phyloP scores from a whole-genome alignment of 83 land plant genomes.

The Picea mariana region DNA sequence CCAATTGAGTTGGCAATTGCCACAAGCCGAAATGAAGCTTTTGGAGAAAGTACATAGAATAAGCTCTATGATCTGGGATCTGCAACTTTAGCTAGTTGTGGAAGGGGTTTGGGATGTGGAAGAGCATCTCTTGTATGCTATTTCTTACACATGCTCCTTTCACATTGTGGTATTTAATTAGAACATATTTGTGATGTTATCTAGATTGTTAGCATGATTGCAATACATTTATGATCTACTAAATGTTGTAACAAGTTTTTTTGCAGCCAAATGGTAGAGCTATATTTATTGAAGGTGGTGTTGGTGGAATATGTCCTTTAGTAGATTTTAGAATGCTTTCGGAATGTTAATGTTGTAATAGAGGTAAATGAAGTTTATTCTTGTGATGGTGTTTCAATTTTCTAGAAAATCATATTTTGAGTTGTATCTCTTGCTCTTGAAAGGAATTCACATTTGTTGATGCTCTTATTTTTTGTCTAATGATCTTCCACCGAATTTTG shows the following conservation, averaged over 20 bases:
- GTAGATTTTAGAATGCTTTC: conserved; percentile 72
- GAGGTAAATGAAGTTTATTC: conserved; percentile 48
- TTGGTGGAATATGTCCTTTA: conserved; percentile 83
- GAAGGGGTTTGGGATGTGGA: conserved; percentile 46
- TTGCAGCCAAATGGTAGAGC: conserved; percentile 93
- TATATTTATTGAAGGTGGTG: conserved; percentile 92
- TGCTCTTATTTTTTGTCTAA: not conserved
- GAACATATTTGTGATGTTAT: conserved; percentile 15
- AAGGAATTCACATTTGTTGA: not conserved
- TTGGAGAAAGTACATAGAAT: conserved; percentile 41
- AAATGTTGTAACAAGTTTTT: conserved; percentile 9
- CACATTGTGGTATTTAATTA: not conserved
- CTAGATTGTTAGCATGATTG: not conserved
- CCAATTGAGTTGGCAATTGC: conserved; percentile 98
- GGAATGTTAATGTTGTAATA: conserved; percentile 90
- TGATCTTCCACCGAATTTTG: not conserved
- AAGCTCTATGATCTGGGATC: conserved; percentile 44
- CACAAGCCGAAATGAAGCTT: conserved; percentile 54
- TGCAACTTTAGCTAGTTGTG: conserved; percentile 45
- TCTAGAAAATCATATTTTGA: not conserved
- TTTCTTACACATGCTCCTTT: conserved; percentile 4
- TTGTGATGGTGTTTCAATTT: not conserved
- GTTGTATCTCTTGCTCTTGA: not conserved
- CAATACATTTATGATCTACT: not conserved
- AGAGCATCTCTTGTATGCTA: conserved; percentile 60